These are phyloP conservation scores for Arthroderma sp. DNA, from an alignment of 2,329 filamentous ascomycete species.

Conservation along the genomic window DNA sequence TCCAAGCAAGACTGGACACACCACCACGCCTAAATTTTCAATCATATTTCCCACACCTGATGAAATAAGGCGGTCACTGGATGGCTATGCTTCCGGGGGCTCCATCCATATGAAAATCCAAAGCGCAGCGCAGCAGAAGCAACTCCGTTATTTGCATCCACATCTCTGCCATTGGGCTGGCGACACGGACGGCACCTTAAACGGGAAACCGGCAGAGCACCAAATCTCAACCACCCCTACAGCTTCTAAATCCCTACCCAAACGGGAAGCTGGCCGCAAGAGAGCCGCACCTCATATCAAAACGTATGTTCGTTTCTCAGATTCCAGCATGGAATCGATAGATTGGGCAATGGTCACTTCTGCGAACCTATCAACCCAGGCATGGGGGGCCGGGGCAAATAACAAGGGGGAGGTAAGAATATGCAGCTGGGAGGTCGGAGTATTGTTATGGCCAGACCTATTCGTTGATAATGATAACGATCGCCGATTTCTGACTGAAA, in stretches of 20 bases:
- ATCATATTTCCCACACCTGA: constrained; percentile 70
- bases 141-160: constrained; percentile 58
- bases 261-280: constrained; percentile 45
- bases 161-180: constrained; percentile 66
- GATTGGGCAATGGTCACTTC: constrained; percentile 81
- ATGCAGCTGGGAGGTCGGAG: constrained; percentile 71
- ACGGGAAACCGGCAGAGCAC: not conserved
- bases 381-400: constrained; percentile 70
- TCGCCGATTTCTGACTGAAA: constrained; percentile 17
- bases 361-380: constrained; percentile 84
- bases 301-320: constrained; percentile 59
- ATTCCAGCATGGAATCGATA: constrained; percentile 35
- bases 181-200: constrained; percentile 26
- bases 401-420: constrained; percentile 51
- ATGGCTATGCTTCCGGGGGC: constrained; percentile 62
- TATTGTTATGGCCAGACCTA: constrained; percentile 63
- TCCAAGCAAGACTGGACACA: constrained; percentile 5
- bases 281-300: constrained; percentile 79
- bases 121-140: constrained; percentile 55
- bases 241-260: not conserved
- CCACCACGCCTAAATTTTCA: constrained; percentile 42
- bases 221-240: not conserved
- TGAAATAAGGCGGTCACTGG: constrained; percentile 62
- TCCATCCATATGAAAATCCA: constrained; percentile 75
- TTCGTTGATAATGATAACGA: constrained; percentile 27